Percentiles rank a stretch among this genome's conserved stretches.
Conservation (phyloP, 2,329 filamentous ascomycete species). For the Rugonectria rugulosa region DNA sequence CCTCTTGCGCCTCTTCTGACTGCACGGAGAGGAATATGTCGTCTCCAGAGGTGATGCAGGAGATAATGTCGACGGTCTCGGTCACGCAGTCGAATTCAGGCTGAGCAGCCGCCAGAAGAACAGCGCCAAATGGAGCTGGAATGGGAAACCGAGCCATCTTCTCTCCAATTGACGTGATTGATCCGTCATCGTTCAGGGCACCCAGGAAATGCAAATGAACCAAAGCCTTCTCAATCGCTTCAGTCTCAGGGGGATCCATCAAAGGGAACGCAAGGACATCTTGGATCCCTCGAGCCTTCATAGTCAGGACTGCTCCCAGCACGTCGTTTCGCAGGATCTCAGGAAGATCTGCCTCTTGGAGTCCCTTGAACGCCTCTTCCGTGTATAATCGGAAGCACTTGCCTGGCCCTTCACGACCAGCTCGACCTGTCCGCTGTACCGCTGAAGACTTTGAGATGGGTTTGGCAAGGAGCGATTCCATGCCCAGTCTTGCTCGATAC, state of each 20-base stretch:
- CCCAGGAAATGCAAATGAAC: conserved; percentile 81
- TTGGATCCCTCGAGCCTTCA: conserved; percentile 89
- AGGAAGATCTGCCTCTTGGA: conserved; percentile 79
- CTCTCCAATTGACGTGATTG: conserved; percentile 75
- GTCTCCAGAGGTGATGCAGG: conserved; percentile 68
- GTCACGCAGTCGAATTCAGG: conserved; percentile 76
- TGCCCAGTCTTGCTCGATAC: conserved; percentile 81
- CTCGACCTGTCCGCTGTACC: conserved; percentile 88
- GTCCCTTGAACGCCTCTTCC: conserved; percentile 72
- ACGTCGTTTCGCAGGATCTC: conserved; percentile 94
- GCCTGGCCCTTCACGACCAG: conserved; percentile 89
- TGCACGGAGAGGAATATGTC: conserved; percentile 69
- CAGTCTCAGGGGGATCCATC: conserved; percentile 79
- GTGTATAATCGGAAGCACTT: conserved; percentile 93
- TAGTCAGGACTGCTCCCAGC: conserved; percentile 83
- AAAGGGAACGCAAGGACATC: conserved; percentile 86
- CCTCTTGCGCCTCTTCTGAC: conserved; percentile 63
- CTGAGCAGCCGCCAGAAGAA: conserved; percentile 80
- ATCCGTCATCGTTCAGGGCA: conserved; percentile 74
- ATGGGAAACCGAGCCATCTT: conserved; percentile 86
- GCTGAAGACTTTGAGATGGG: conserved; percentile 94
- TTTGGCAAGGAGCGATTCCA: conserved; percentile 90
- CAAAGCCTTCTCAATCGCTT: conserved; percentile 82
- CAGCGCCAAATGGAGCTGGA: conserved; percentile 79
- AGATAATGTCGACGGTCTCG: conserved; percentile 85